Conservation (phyloP, 352 stramenopile genomes). For the Globisporangium canariense region DNA sequence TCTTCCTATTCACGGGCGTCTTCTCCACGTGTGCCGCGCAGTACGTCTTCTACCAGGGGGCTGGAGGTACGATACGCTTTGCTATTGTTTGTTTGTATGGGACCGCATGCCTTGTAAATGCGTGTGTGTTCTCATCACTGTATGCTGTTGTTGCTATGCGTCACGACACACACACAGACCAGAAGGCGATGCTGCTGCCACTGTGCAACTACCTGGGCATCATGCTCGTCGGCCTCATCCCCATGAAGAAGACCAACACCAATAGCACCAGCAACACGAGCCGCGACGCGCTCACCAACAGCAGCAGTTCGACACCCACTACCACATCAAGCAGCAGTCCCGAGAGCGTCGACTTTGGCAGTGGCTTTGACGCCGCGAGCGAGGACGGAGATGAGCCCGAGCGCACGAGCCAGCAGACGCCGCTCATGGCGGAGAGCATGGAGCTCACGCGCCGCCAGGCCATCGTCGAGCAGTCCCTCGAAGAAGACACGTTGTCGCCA, state of each 20-base stretch:
- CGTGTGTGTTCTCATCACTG: background rate
- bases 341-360: constrained; percentile 8
- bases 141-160: background rate
- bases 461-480: background rate
- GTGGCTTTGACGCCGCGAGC: constrained; percentile 12
- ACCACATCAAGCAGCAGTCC: background rate
- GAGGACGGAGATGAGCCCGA: constrained; percentile 17
- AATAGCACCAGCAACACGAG: background rate
- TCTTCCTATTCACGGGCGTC: constrained; percentile 82
- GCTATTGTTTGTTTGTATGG: background rate
- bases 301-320: background rate
- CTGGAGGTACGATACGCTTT: constrained; percentile 13
- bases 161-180: constrained; percentile 28
- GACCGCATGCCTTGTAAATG: background rate
- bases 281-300: background rate
- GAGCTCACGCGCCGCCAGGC: constrained; percentile 50
- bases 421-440: constrained; percentile 25
- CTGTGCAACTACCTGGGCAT: constrained; percentile 87
- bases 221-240: constrained; percentile 79
- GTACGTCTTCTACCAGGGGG: constrained; percentile 83
- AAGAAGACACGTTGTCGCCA: background rate
- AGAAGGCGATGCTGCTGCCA: constrained; percentile 82
- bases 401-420: constrained; percentile 12
- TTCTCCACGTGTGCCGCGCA: constrained; percentile 84
- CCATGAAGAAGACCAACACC: constrained; percentile 17